Base-by-base conservation (phyloP, 805 yeast species). In the Kregervanrija fluxuum region DNA sequence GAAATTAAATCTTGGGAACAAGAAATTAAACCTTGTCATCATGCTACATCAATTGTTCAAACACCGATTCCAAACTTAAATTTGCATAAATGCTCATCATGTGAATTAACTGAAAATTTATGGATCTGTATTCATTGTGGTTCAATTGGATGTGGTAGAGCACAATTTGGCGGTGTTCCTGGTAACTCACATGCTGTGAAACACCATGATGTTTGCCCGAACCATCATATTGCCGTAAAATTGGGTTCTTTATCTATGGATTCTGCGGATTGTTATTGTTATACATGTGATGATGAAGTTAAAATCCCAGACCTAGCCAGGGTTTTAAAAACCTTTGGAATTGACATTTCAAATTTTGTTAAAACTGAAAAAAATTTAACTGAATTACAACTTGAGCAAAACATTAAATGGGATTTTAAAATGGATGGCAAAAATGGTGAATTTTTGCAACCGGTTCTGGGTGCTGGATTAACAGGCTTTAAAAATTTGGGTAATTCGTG, bases 101-200 rank as follows among this genome's bases (percentile, higher is more conserved):
- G 95, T 66, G 85, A 74, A 1, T 68, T 93, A 51, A 62, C 65
- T 30, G 85, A 82, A 51, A 93, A 93, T 59, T 65, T 93, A 39
- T 93, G 99, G 99, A 70, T 93, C 13, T 93, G 99, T 67, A 65
- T 93, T 38, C 75, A 76, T 40, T 93, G 99, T 72, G 99, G 99
- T 2, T 67, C 75, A n/a, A 55, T 89, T 10, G 96, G 96, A 4
- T 93, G 99, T 66, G 99, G 99, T 5, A 71, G 99, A 51, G 80
- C 81, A 31, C 99, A 93, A 63, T 87, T 85, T 58, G 99, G 98
- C 33, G 91, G 95, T 17, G 78, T 85, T 11, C 83, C 89, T n/a
- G 99, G 99, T 5, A 79, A 91, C 58, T 81, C 95, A 0, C 99
- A 93, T 62, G 98, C 95, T 0, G 66, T 91, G 47, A 60, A 64